Percentiles rank a stretch among this genome's conserved stretches.
Conservation (phyloP, 306 rosid genomes). For the Vigna trinervia region DNA sequence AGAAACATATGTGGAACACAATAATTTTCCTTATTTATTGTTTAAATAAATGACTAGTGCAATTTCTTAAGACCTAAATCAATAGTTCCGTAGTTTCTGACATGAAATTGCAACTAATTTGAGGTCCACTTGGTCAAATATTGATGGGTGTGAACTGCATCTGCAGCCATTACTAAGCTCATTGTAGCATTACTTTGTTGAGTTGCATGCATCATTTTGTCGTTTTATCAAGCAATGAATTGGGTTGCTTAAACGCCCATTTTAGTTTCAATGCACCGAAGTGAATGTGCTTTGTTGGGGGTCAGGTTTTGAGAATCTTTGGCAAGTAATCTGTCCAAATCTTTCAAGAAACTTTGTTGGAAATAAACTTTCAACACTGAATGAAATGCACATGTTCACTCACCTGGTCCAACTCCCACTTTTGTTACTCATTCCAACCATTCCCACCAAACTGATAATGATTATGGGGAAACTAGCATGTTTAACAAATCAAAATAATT, state of each 20-base stretch:
- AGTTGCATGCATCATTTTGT: conserved; percentile 7
- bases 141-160: background rate
- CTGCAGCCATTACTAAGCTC: background rate
- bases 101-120: conserved; percentile 9
- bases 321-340: conserved; percentile 10
- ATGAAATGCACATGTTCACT: conserved; percentile 4
- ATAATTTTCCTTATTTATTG: background rate
- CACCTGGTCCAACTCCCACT: conserved; percentile 18
- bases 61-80: background rate
- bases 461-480: conserved; percentile 36
- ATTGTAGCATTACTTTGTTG: background rate
- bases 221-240: background rate
- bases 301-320: conserved; percentile 26
- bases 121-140: conserved; percentile 3
- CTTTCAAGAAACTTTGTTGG: background rate
- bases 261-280: background rate
- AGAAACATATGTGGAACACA: background rate
- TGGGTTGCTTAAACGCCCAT: conserved; percentile 22
- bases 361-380: conserved; percentile 18
- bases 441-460: conserved; percentile 42
- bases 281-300: background rate
- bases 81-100: background rate
- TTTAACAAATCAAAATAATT: conserved; percentile 30
- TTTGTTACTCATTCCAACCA: conserved; percentile 23
- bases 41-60: background rate